Base-by-base conservation (phyloP, 2,329 filamentous ascomycete species). In the Gremmenia infestans region DNA sequence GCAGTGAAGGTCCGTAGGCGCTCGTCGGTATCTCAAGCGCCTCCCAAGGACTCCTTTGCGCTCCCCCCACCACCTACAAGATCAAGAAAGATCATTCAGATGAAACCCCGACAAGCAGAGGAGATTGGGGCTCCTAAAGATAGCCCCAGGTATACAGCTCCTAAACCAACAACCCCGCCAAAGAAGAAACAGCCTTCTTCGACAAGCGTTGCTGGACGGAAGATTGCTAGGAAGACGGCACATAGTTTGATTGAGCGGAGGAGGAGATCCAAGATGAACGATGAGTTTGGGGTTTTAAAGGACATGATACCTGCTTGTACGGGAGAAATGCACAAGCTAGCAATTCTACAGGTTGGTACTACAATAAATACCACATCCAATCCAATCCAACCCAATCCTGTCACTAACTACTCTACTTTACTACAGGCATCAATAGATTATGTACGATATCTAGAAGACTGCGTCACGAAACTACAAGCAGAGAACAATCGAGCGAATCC, bases 281-380 rank as follows among this genome's bases (percentile, higher is more conserved):
- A 97, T 71, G 94, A 97, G 74, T 97, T 97, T 74, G 88, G 85
- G 2, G 88, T 95, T 15, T 75, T 97, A 62, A 97, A 97, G 74
- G 83, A 87, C 66, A 91, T 99, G 89, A 95, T 97, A 55, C 94
- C 94, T 0, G 93, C 94, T 2, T 97, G 94, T 72, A 85, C 82
- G n/a, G 92, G 91, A 6, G 93, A 97, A 68, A 97, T 97, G 94
- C 94, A 97, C 73, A 99, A 99, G 74, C 76, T 97, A 55, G 91
- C 92, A 15, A 97, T 97, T 64, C 75, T 97, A 50, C 91, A 97
- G 83, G 92, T 95, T 71, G 61, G 80, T 72, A 25, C 5, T 51
- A 9, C 45, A 56, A 28, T 17, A 15, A 1, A 35, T 12, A n/a
- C 8, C n/a, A 43, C 7, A 32, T 32, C 28, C 7, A 9, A 56